Base-by-base conservation (phyloP, 768 basidiomycete species). In the Austroboletus eburneus region DNA sequence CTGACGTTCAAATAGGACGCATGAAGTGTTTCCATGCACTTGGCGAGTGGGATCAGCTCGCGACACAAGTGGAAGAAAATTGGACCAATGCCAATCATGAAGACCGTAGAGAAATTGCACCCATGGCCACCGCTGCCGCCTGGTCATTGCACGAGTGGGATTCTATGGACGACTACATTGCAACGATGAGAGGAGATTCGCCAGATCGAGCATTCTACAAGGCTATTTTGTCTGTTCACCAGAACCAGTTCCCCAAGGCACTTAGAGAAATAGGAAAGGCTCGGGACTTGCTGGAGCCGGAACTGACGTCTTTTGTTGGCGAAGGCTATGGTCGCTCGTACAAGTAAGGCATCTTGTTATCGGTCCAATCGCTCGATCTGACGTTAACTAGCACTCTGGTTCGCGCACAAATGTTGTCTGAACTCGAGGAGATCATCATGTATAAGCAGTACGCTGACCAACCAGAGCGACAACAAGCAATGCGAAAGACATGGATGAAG, bases 111-210 rank as follows among this genome's bases (percentile, higher is more conserved):
- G 86, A 89, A 66, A 96, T 98, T 53, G 93, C 96, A 0, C 94
- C 96, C 0, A 86, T 99, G 75, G 96, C 95, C 0, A 91, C 96
- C 1, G 94, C 95, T 0, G 95, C 96, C 1, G 91, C 93, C 2
- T 99, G 96, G 95, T 91, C 91, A 2, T 69, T 97, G 46, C 85
- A 87, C 53, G 94, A 97, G 57, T 99, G 96, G 96, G 93, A 97
- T 57, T 78, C 85, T 3, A 99, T 99, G 96, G 96, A 98, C 37
- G 85, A 92, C 56, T 98, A 96, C 63, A 95, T 99, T 45, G 75
- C 79, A 5, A 88, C 87, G 3, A 95, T 99, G 91, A 91, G 89
- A 63, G 68, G 75, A 21, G 95, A 97, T 62, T 93, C 94, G 3
- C 81, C 93, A 0, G 96, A 99, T 66, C 79, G 92, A 22, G 87